phyloP scores from a whole-genome alignment of 2,329 filamentous ascomycete species.

The Aspergillus sergii region DNA sequence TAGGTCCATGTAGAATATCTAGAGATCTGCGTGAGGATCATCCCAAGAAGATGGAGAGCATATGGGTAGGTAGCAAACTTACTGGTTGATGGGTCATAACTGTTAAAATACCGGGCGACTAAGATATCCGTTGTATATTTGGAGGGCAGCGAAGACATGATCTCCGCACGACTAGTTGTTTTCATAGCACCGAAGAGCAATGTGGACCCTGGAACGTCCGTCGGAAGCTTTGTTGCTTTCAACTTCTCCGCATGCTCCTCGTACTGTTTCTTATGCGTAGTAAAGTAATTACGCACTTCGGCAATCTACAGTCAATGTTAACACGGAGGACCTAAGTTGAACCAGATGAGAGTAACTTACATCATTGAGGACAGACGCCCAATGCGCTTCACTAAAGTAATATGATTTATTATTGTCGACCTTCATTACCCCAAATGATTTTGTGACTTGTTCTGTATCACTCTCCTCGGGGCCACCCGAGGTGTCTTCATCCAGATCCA shows the following conservation, averaged over 20 bases:
- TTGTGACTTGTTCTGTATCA: slow-evolving; percentile 70
- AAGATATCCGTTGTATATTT: slow-evolving; percentile 83
- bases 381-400: slow-evolving; percentile 82
- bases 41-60: background rate
- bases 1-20: slow-evolving; percentile 78
- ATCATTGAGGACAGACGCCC: slow-evolving; percentile 77
- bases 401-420: slow-evolving; percentile 77
- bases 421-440: slow-evolving; percentile 79
- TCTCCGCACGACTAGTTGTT: slow-evolving; percentile 71
- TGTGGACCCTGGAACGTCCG: slow-evolving; percentile 65
- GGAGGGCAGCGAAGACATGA: slow-evolving; percentile 76
- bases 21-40: slow-evolving; percentile 9
- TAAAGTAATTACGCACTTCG: slow-evolving; percentile 92
- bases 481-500: slow-evolving; percentile 56
- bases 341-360: slow-evolving; percentile 38
- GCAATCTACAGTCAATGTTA: slow-evolving; percentile 61
- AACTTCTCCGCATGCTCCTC: slow-evolving; percentile 80
- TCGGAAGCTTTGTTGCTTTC: slow-evolving; percentile 63
- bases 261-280: slow-evolving; percentile 82
- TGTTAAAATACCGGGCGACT: slow-evolving; percentile 89
- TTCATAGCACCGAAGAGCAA: slow-evolving; percentile 75
- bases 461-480: slow-evolving; percentile 64
- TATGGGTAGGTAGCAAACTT: slow-evolving; percentile 37
- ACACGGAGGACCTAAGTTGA: background rate
- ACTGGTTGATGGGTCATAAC: slow-evolving; percentile 65